phyloP scores from a whole-genome alignment of 768 basidiomycete species.

The Kwoniella newhampshirensis region DNA sequence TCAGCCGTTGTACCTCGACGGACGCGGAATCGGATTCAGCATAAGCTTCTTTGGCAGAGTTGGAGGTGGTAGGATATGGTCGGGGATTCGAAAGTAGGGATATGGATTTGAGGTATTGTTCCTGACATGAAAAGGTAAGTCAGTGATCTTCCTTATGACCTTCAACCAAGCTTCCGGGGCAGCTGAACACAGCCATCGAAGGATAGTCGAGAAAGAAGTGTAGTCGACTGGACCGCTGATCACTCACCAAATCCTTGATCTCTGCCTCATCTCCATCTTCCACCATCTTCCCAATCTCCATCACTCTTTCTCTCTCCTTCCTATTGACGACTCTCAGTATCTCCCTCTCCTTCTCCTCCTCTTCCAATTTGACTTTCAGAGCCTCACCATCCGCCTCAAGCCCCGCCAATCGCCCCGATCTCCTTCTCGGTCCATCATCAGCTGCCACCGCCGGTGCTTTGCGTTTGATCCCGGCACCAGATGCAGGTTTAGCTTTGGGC shows the following conservation, averaged over 20 bases:
- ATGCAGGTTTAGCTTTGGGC: slow-evolving; percentile 10
- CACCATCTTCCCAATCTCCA: slow-evolving; percentile 37
- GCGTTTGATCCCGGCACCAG: slow-evolving; percentile 25
- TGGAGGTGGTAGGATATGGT: slow-evolving; percentile 12
- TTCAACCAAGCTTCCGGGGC: no score
- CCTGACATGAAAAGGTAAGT: slow-evolving; percentile 5
- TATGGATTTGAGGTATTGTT: slow-evolving; percentile 22
- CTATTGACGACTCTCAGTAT: slow-evolving; percentile 34
- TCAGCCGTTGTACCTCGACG: slow-evolving; percentile 31
- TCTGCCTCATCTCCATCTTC: slow-evolving; percentile 32
- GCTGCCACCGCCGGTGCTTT: slow-evolving; percentile 11
- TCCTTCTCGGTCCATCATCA: slow-evolving; percentile 37
- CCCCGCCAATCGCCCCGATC: slow-evolving; percentile 42
- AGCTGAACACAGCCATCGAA: no score
- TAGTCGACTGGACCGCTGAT: background rate
- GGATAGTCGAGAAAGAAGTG: no score
- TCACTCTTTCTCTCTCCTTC: slow-evolving; percentile 37
- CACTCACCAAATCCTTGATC: slow-evolving; percentile 22
- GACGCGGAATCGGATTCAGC: slow-evolving; percentile 22
- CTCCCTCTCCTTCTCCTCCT: slow-evolving; percentile 43
- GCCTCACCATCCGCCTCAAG: slow-evolving; percentile 42
- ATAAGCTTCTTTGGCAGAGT: slow-evolving; percentile 26
- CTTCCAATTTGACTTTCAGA: slow-evolving; percentile 26
- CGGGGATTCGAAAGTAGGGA: slow-evolving; percentile 12
- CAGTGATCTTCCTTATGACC: no score